Conservation (phyloP, 2,329 filamentous ascomycete species). For the Claviceps sorghi region DNA sequence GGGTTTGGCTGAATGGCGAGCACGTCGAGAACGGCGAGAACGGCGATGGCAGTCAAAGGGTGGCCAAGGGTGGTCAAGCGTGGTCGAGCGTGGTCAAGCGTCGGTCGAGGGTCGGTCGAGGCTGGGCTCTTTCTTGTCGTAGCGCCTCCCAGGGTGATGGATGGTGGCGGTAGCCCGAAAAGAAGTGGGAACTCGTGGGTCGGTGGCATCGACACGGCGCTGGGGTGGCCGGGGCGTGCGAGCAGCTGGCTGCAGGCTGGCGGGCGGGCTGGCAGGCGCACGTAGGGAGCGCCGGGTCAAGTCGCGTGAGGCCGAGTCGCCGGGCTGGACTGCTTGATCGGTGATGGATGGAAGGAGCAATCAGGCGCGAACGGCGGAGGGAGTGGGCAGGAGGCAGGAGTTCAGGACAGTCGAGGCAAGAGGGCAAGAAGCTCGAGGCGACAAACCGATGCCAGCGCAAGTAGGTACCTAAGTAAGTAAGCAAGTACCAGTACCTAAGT, state of each 20-base stretch:
- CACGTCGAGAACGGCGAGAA: background rate
- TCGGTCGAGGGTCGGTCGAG: background rate
- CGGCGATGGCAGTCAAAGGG: background rate
- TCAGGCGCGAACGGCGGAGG: background rate
- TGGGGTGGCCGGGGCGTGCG: background rate
- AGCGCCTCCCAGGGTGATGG: slow-evolving; percentile 1
- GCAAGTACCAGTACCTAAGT: no score
- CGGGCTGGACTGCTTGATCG: background rate
- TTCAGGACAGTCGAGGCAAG: no score
- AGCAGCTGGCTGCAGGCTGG: background rate
- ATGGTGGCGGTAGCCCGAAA: background rate
- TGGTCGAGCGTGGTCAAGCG: background rate
- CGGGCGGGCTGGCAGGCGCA: background rate
- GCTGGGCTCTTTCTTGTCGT: background rate
- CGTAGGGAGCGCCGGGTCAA: no score
- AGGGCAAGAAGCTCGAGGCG: no score
- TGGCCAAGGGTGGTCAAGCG: background rate
- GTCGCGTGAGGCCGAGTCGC: no score
- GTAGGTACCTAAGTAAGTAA: background rate
- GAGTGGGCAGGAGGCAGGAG: background rate
- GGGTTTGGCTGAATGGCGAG: background rate
- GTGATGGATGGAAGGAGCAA: background rate
- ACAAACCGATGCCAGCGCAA: no score
- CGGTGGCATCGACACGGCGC: slow-evolving; percentile 1
- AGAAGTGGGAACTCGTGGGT: slow-evolving; percentile 3